phyloP scores from a whole-genome alignment of 2,329 filamentous ascomycete genomes.

The Macrophomina phaseolina region DNA sequence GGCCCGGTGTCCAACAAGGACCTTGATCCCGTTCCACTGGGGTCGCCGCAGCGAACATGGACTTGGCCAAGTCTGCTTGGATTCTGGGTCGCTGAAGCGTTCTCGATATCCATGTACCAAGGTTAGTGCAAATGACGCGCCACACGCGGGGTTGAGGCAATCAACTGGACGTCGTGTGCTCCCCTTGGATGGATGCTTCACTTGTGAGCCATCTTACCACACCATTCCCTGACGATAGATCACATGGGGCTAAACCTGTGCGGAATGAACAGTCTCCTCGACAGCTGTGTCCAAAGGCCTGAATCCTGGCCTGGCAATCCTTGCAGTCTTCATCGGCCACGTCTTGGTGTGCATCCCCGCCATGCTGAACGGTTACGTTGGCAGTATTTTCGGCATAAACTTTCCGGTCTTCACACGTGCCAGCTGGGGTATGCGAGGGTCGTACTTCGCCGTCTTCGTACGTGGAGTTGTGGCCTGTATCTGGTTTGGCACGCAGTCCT shows the following conservation, averaged over 20 bases:
- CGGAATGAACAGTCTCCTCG: conserved; percentile 27
- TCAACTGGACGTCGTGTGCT: too few relatives aligned
- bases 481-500: conserved; percentile 25
- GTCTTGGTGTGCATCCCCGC: conserved; percentile 31
- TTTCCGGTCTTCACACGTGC: conserved; percentile 34
- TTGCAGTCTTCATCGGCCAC: conserved; percentile 32
- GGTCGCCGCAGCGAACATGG: conserved; percentile 31
- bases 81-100: conserved; percentile 34
- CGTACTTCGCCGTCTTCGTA: conserved; percentile 22
- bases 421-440: conserved; percentile 29
- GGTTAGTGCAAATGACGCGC: not conserved
- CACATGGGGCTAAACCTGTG: not conserved
- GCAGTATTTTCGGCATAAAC: conserved; percentile 27
- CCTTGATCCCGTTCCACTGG: conserved; percentile 30
- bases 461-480: conserved; percentile 20
- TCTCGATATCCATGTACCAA: conserved; percentile 33
- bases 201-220: too few relatives aligned
- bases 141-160: too few relatives aligned
- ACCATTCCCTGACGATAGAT: not conserved
- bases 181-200: too few relatives aligned
- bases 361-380: conserved; percentile 26
- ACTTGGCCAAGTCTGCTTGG: conserved; percentile 33
- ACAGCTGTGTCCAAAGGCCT: conserved; percentile 32
- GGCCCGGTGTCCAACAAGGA: conserved; percentile 29
- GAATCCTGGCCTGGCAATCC: conserved; percentile 32